Base-by-base conservation (phyloP, 305 asterid genomes). In the Plantago rigida region DNA sequence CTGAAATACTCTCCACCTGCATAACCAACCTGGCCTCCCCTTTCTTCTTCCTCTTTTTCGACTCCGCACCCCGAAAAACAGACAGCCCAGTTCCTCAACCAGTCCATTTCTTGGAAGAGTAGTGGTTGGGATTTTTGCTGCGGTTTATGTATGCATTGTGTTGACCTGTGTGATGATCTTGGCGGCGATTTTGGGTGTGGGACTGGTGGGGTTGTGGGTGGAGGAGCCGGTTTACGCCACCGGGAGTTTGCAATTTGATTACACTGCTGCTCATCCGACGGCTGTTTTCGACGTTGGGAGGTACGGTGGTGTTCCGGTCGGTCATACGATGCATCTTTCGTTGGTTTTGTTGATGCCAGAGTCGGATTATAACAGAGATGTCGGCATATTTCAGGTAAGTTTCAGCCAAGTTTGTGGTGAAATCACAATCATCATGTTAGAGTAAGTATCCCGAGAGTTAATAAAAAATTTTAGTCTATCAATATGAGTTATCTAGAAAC, bases 361-460 rank as follows among this genome's bases (percentile, higher is more conserved):
- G 45, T 90, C 97, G 0, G 95, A 90, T 67, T 90, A 83, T 73
- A 90, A 90, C 68, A 76, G 83, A 69, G 95, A 87, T 1, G 31
- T 87, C 47, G 97, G 97, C 9, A 68, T 89, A 28, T 89, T 89
- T 56, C 97, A 86, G 91, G 96, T 80, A 64, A 52, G 2, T 42
- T 1, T 1, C 14, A 28, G 15, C 6, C 26, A 1, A 5, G 12
- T 9, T 9, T 22, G 26, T 22, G 0, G 26, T 22, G 26, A 22
- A 22, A 22, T 22, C 26, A 22, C 26, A 22, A 22, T 22, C 1
- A 22, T 22, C 2, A 22, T 22, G 26, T 22, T 22, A 22, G 1
- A 22, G 26, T 0, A 22, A 22, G 19, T 17, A 17, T 17, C 19
- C 19, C n/a, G n/a, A n/a, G n/a, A n/a, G n/a, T n/a, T n/a, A n/a